These are phyloP conservation scores for Linaria vulgaris DNA, from an alignment of 257 asterid genomes.

Conservation along the genomic window DNA sequence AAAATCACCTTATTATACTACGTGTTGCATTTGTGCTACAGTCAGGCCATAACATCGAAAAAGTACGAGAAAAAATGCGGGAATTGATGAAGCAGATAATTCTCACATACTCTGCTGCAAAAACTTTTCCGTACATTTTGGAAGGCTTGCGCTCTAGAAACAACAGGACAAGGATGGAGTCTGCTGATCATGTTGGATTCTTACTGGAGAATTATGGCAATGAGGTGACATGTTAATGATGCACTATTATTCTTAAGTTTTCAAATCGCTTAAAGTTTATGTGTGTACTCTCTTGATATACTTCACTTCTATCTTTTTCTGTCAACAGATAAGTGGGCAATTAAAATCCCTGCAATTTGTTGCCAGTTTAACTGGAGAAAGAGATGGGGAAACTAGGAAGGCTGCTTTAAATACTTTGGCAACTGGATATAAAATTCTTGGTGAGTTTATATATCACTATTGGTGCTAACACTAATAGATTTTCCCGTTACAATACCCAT, in stretches of 20 bases:
- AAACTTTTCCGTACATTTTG: constrained; percentile 84
- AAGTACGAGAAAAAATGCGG: constrained; percentile 91
- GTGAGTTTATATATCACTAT: constrained; percentile 45
- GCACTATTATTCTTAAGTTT: constrained; percentile 3
- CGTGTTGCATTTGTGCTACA: constrained; percentile 39
- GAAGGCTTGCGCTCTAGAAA: constrained; percentile 98
- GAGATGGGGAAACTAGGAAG: constrained; percentile 95
- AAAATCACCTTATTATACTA: constrained; percentile 18
- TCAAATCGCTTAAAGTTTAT: not conserved
- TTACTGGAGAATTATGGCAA: constrained; percentile 81
- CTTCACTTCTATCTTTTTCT: constrained; percentile 19
- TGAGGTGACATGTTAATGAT: constrained; percentile 51
- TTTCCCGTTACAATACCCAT: not conserved
- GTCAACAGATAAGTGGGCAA: constrained; percentile 73
- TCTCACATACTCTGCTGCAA: constrained; percentile 74
- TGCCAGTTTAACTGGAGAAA: constrained; percentile 93
- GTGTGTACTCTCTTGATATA: constrained; percentile 5
- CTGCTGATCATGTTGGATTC: constrained; percentile 92
- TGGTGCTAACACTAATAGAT: constrained; percentile 1
- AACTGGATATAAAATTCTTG: constrained; percentile 91
- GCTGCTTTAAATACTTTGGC: constrained; percentile 94
- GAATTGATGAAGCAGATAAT: constrained; percentile 82
- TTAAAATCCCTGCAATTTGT: constrained; percentile 94
- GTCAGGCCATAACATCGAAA: constrained; percentile 97
- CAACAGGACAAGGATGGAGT: constrained; percentile 89